Conservation (phyloP, 2,329 filamentous ascomycete species). For the Raffaelea deltoideospora region DNA sequence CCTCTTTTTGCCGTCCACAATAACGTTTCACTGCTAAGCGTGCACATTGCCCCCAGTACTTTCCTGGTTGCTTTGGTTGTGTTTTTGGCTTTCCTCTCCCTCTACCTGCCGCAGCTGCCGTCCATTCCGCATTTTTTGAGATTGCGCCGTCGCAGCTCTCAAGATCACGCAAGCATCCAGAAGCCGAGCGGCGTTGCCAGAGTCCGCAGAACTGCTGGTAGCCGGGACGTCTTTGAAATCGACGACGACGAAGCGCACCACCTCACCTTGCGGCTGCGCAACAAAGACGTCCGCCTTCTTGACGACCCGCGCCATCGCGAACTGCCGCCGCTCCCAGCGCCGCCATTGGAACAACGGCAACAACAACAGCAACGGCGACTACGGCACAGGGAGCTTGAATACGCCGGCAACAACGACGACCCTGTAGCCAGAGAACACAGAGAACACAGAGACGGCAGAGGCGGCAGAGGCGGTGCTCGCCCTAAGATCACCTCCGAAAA, state of each 20-base stretch:
- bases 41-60: constrained; percentile 42
- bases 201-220: too few relatives aligned
- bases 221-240: constrained; percentile 1
- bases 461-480: too few relatives aligned
- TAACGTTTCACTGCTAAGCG: constrained; percentile 42
- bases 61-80: constrained; percentile 37
- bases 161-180: too few relatives aligned
- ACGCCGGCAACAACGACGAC: too few relatives aligned
- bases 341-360: not conserved
- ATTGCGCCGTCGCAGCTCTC: constrained; percentile 11
- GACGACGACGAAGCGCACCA: constrained; percentile 7
- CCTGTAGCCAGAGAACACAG: too few relatives aligned
- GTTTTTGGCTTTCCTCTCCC: constrained; percentile 32
- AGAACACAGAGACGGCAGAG: too few relatives aligned
- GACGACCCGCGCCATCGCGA: constrained; percentile 7
- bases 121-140: constrained; percentile 9
- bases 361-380: not conserved
- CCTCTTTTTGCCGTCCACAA: constrained; percentile 46
- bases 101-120: constrained; percentile 25
- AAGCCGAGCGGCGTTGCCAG: not conserved
- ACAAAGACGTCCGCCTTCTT: not conserved
- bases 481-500: too few relatives aligned
- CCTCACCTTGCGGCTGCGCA: not conserved
- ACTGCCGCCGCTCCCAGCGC: constrained; percentile 7
- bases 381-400: too few relatives aligned